Evolutionary conservation across 495 filamentous ascomycete species (phyloP), one percentile per base, ranked within the genome.

Genomic region (Echria macrotheca): DNA sequence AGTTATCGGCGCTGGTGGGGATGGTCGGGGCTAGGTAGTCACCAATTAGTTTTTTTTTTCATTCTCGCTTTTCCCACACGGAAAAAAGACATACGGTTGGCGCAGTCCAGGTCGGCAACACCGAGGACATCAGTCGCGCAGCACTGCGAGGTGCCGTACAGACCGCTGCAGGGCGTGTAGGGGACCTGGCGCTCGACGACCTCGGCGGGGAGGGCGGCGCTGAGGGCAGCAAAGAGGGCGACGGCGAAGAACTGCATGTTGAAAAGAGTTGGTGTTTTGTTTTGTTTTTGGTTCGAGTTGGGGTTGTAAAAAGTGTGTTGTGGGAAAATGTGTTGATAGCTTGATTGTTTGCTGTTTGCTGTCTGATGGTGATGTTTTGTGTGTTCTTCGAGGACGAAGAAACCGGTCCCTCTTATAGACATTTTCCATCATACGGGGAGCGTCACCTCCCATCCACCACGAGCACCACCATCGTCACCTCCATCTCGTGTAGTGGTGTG

Each of bases 61-160:
- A 24, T n/a, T 17, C 14, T 24, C 21, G 22, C 22, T 21, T 3
- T 5, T 6, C 8, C 6, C 4, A 41, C 2, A 1, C 38, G 15
- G 19, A 2, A 24, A 11, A 12, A 31, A 18, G 17, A 59, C 63
- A 40, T 44, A 66, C 63, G 69, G 53, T 63, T 56, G 24, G 52
- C 63, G 60, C 69, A 73, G 60, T 73, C 67, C 9, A 71, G 64
- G 47, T 72, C 61, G 0, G 63, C 68, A 33, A 72, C 39, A 26
- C 69, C 68, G 5, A 71, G 66, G 14, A 71, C 64, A 48, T 71
- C 69, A 4, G 67, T 70, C 4, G 68, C 67, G 49, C 69, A 72
- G 64, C 69, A 72, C 47, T 70, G 65, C 2, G 65, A 9, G 14
- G 51, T 69, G 52, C 54, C 57, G 56, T 72, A 72, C 38, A 70